Conservation (phyloP, 1,284 basidiomycete species). For the Athelia sp. region DNA sequence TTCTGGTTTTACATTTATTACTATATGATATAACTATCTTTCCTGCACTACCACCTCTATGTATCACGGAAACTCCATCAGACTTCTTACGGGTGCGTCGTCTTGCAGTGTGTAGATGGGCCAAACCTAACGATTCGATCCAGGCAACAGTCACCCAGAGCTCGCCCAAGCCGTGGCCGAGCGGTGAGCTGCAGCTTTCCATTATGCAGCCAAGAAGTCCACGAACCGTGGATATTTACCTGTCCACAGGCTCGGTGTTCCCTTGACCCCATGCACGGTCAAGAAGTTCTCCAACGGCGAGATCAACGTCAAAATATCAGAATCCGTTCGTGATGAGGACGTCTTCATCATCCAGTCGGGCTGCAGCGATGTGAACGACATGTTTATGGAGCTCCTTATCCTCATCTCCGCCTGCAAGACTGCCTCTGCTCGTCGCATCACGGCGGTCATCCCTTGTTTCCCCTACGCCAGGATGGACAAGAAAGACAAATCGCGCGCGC, state of each 20-base stretch:
- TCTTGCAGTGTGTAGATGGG: constrained; percentile 21
- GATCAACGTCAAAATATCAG: constrained; percentile 87
- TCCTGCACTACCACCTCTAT: constrained; percentile 36
- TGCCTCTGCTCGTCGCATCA: constrained; percentile 93
- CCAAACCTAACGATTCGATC: constrained; percentile 10
- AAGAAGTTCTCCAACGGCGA: constrained; percentile 97
- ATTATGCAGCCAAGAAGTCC: constrained; percentile 37
- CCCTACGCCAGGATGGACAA: constrained; percentile 98
- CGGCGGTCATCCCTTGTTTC: constrained; percentile 97
- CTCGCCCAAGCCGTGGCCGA: constrained; percentile 92
- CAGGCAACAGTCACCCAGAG: constrained; percentile 98
- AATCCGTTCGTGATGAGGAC: constrained; percentile 96
- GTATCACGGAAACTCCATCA: constrained; percentile 92
- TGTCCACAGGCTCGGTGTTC: constrained; percentile 78
- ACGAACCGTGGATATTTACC: constrained; percentile 39
- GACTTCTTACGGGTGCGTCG: constrained; percentile 78
- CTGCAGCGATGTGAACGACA: constrained; percentile 76
- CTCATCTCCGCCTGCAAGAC: constrained; percentile 95
- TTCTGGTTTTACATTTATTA: constrained; percentile 6
- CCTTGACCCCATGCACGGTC: constrained; percentile 87
- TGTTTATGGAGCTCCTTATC: constrained; percentile 89
- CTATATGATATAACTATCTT: constrained; percentile 20
- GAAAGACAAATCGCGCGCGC: constrained; percentile 95
- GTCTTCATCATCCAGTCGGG: constrained; percentile 94
- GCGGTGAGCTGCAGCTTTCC: constrained; percentile 72